Conservation (phyloP, 257 asterid genomes). For the Apocynum venetum region DNA sequence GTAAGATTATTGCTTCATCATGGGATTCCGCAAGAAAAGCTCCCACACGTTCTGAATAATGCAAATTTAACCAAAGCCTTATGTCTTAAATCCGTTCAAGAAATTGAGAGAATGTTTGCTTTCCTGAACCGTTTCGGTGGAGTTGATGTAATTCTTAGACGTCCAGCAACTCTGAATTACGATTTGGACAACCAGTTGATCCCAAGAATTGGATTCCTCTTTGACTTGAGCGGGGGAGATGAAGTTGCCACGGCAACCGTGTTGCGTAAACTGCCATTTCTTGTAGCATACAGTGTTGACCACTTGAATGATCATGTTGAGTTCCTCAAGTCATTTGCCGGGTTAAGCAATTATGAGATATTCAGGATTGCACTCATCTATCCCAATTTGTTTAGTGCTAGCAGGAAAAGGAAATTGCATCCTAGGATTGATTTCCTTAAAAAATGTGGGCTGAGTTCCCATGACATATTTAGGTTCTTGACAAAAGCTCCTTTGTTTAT, state of each 20-base stretch:
- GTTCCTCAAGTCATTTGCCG: constrained; percentile 68
- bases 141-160: constrained; percentile 53
- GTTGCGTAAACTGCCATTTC: constrained; percentile 61
- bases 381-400: constrained; percentile 71
- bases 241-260: constrained; percentile 49
- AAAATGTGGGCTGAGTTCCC: constrained; percentile 64
- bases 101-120: constrained; percentile 54
- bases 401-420: constrained; percentile 73
- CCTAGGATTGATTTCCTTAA: constrained; percentile 80
- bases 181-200: constrained; percentile 65
- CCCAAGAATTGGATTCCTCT: constrained; percentile 66
- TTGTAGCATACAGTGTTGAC: constrained; percentile 64
- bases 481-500: constrained; percentile 77
- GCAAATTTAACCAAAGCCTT: constrained; percentile 58
- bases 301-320: constrained; percentile 73
- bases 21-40: constrained; percentile 59
- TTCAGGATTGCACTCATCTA: constrained; percentile 63
- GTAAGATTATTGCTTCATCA: constrained; percentile 45
- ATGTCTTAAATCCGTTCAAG: constrained; percentile 57
- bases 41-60: constrained; percentile 62
- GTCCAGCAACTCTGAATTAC: constrained; percentile 66
- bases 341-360: constrained; percentile 59
- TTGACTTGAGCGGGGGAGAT: constrained; percentile 59
- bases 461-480: constrained; percentile 62
- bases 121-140: constrained; percentile 71